These are phyloP conservation scores for Chalciporus piperatus DNA, from an alignment of 768 basidiomycete species.

Conservation along the genomic window DNA sequence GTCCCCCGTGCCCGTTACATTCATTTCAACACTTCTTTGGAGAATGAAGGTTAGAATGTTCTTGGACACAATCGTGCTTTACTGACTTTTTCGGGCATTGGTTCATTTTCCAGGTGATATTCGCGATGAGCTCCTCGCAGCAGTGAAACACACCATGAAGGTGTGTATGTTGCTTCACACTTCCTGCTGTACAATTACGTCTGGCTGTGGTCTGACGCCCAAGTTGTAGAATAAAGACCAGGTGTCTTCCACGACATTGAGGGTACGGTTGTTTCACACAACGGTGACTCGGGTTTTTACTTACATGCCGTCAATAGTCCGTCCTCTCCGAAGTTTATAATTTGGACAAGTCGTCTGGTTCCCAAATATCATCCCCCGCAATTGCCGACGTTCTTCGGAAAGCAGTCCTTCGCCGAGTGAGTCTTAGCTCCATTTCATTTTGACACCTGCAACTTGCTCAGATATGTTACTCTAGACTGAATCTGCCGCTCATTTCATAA, in stretches of 20 bases:
- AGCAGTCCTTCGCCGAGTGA: slow-evolving; percentile 56
- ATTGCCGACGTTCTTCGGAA: slow-evolving; percentile 56
- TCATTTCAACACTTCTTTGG: slow-evolving; percentile 11
- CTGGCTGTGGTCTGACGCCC: slow-evolving; percentile 1
- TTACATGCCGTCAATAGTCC: slow-evolving; percentile 41
- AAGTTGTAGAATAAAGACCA: slow-evolving; percentile 50
- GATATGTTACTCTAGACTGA: slow-evolving; percentile 44
- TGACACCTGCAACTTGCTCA: not conserved
- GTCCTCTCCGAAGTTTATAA: slow-evolving; percentile 68
- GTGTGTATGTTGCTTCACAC: slow-evolving; percentile 33
- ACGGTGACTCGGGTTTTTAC: not conserved
- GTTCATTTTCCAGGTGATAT: slow-evolving; percentile 42
- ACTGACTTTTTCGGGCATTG: not conserved
- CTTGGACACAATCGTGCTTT: not conserved
- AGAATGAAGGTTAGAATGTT: slow-evolving; percentile 21
- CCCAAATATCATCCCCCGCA: slow-evolving; percentile 44
- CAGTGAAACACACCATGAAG: slow-evolving; percentile 70
- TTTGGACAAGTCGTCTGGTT: slow-evolving; percentile 54
- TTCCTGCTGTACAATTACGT: not conserved
- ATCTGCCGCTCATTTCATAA: slow-evolving; percentile 51
- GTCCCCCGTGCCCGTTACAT: slow-evolving; percentile 2
- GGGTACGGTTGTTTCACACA: slow-evolving; percentile 38
- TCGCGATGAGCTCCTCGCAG: slow-evolving; percentile 47
- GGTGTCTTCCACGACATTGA: slow-evolving; percentile 53
- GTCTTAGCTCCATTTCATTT: slow-evolving; percentile 20